Evolutionary conservation across 106 monocot species (phyloP).

Genomic region (Cymbidium sinense): DNA sequence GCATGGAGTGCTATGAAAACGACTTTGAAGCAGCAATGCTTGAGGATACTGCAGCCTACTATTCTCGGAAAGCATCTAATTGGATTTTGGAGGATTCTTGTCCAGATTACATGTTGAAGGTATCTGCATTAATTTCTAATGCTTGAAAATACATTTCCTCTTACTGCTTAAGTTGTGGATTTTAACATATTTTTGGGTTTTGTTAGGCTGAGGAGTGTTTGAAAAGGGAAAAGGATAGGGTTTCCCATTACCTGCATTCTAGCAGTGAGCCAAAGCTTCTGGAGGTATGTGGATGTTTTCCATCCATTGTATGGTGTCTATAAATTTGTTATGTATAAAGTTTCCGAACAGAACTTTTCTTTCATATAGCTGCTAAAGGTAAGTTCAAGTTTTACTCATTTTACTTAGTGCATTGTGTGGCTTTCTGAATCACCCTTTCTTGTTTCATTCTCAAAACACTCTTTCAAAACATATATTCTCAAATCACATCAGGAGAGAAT

Average conservation of each 20-base stretch:
- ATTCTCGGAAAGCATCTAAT: constrained; percentile 67
- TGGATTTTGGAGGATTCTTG: constrained; percentile 85
- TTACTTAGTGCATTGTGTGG: not conserved
- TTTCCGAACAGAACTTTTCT: not conserved
- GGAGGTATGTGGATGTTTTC: constrained; percentile 42
- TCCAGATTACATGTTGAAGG: constrained; percentile 89
- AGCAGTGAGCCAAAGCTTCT: constrained; percentile 81
- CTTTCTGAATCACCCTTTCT: not conserved
- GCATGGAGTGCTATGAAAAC: constrained; percentile 65
- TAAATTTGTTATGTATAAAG: not conserved
- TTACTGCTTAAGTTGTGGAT: not conserved
- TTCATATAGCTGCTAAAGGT: not conserved
- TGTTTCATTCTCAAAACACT: not conserved
- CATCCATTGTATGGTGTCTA: not conserved
- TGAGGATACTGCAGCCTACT: constrained; percentile 53
- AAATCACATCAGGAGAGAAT: not conserved
- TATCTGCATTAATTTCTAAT: constrained; percentile 9
- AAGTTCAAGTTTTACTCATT: not conserved
- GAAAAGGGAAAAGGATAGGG: constrained; percentile 74
- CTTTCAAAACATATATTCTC: not conserved
- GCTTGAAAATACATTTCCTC: not conserved
- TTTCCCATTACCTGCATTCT: constrained; percentile 63
- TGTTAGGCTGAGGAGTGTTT: constrained; percentile 80
- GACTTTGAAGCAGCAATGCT: constrained; percentile 76
- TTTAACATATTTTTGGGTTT: not conserved